These are phyloP conservation scores for Colletotrichum endophyticum DNA, from an alignment of 2,329 filamentous ascomycete species.

Conservation along the genomic window DNA sequence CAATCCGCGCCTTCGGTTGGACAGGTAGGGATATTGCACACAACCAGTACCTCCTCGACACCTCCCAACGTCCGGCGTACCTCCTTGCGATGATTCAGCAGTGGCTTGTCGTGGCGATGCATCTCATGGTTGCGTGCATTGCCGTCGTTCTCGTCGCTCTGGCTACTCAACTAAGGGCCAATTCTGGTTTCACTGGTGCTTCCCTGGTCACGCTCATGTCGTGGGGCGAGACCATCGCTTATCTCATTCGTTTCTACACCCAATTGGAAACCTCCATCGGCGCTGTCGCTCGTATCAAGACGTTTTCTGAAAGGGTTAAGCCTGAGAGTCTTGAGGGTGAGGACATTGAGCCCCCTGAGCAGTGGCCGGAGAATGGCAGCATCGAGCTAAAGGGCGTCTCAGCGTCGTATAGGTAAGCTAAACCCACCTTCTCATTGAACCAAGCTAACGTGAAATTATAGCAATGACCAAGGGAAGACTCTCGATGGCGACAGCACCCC, in stretches of 20 bases:
- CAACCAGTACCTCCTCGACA: conserved; percentile 52
- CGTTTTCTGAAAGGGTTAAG: conserved; percentile 19
- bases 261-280: conserved; percentile 26
- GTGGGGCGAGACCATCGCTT: conserved; percentile 30
- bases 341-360: background rate
- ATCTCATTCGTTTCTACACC: conserved; percentile 34
- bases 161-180: conserved; percentile 41
- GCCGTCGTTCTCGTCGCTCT: conserved; percentile 52
- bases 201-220: conserved; percentile 37
- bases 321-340: conserved; percentile 17
- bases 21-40: conserved; percentile 41
- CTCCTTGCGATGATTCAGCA: conserved; percentile 59
- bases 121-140: conserved; percentile 51
- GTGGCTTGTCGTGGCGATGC: conserved; percentile 57
- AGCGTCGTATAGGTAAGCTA: conserved; percentile 15
- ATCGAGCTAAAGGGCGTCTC: conserved; percentile 23
- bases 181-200: conserved; percentile 36
- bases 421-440: rapidly evolving
- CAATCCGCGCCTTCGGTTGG: conserved; percentile 61
- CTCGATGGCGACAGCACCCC: background rate
- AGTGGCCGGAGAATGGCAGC: conserved; percentile 22
- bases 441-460: background rate
- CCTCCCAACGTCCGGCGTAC: conserved; percentile 59
- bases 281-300: conserved; percentile 23
- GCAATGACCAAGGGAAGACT: background rate